A percentile compares a stretch with the other conserved stretches of the same genome.
phyloP scores from a whole-genome alignment of 2,329 filamentous ascomycete species.

The Pseudocercospora fuligena region DNA sequence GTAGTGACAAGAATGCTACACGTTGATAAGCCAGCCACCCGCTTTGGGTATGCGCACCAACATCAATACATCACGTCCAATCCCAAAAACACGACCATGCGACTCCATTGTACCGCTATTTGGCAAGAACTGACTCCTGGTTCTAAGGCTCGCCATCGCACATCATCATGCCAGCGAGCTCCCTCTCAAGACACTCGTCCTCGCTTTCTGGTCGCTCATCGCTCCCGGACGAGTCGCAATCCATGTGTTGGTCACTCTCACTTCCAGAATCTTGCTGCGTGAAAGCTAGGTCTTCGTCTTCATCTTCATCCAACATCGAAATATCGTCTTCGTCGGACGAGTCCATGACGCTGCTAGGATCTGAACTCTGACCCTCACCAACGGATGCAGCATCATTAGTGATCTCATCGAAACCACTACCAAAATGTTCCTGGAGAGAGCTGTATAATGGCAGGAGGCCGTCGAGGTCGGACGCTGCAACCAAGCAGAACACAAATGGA shows the following conservation, averaged over 20 bases:
- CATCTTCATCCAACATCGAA: not conserved
- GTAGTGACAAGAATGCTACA: not conserved
- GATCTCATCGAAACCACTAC: not conserved
- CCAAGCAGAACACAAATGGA: not conserved
- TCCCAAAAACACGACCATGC: not conserved
- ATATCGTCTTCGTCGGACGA: not conserved
- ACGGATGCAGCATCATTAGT: not conserved
- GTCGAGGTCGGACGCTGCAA: not conserved
- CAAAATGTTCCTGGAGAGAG: not conserved
- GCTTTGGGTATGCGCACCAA: not conserved
- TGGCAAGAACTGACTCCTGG: not conserved
- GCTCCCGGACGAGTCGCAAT: not conserved
- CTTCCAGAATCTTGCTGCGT: not conserved
- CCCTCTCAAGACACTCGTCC: not conserved
- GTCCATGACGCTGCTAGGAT: not conserved
- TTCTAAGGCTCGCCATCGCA: not conserved
- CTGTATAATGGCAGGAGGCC: not conserved
- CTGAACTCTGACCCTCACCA: not conserved
- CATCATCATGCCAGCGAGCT: not conserved
- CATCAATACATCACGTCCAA: not conserved
- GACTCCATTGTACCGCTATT: not conserved
- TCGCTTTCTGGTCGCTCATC: not conserved
- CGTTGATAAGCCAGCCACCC: not conserved
- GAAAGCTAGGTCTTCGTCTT: not conserved
- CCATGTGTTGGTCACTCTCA: not conserved